Base-by-base conservation (phyloP, 1,139 yeast genomes). In the Debaryomycetaceae sp. region DNA sequence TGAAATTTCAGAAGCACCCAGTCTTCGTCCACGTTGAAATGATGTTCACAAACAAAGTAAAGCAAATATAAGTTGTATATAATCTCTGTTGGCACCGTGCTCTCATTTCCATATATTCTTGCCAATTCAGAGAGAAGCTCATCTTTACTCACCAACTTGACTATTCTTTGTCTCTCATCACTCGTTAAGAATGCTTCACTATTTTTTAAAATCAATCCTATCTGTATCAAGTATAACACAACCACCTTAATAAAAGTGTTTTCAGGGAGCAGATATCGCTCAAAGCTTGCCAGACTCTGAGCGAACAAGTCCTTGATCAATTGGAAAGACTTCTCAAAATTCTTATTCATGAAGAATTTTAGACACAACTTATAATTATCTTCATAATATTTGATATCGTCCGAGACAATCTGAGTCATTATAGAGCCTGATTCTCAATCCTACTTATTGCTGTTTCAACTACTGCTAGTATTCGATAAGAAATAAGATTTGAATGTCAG, bases 281-380 rank as follows among this genome's bases (percentile, higher is more conserved):
- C 47, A 40, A 56, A 60, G 41, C 63, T 63, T 6, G 51, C 47
- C 42, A 63, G 59, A 13, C 64, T 48, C 9, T 49, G 48, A 14
- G 49, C 49, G 47, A 63, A 67, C 37, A 69, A 54, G 40, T 57
- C 53, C 37, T 53, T 55, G 24, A 63, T 57, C 17, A 71, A 52
- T 24, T 52, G 61, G 49, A 58, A 72, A 6, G 78, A 70, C 42
- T 61, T 59, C 5, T 53, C 57, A 41, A 72, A 66, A 48, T 69
- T 64, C 53, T 66, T 69, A 51, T 69, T 72, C 53, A 68, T 63
- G 52, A 74, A 74, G 45, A 63, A 62, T 55, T 73, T 74, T 44
- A 70, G 54, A 0, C 78, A 68, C 38, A 72, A 53, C 42, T 65
- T 62, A 50, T 70, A 74, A 44, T 60, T 62, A 37, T 56, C 60